These are phyloP conservation scores for Colletotrichum sp. DNA, from an alignment of 2,329 filamentous ascomycete species.

Conservation along the genomic window DNA sequence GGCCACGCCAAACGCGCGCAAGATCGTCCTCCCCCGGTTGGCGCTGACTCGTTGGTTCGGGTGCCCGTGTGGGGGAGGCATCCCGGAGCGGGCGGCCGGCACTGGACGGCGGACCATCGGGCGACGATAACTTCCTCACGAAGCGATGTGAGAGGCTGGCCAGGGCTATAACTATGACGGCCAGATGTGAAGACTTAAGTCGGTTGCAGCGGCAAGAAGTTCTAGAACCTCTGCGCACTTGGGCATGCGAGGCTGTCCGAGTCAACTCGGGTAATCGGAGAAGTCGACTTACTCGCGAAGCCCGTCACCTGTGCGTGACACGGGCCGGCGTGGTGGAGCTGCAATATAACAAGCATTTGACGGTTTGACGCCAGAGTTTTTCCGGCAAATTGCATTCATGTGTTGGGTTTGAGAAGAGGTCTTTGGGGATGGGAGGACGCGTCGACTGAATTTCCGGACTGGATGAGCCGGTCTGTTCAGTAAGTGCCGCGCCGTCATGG, in stretches of 20 bases:
- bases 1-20: not conserved
- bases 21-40: not conserved
- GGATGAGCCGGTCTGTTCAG: not conserved
- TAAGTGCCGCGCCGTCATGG: not conserved
- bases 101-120: not conserved
- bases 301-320: not conserved
- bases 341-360: not conserved
- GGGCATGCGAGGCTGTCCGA: not conserved
- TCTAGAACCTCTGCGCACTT: not conserved
- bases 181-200: not conserved
- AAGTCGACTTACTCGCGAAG: not conserved
- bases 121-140: not conserved
- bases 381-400: not conserved
- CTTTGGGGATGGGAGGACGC: not conserved
- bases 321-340: not conserved
- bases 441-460: not conserved
- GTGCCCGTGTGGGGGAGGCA: not conserved
- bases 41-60: not conserved
- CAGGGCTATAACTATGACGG: fast-evolving
- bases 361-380: not conserved
- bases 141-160: not conserved
- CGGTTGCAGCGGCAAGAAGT: not conserved
- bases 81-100: not conserved
- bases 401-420: not conserved
- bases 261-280: not conserved